Evolutionary conservation across 176 grass and related monocot genomes (phyloP).

Genomic region (Metroxylon sagu): DNA sequence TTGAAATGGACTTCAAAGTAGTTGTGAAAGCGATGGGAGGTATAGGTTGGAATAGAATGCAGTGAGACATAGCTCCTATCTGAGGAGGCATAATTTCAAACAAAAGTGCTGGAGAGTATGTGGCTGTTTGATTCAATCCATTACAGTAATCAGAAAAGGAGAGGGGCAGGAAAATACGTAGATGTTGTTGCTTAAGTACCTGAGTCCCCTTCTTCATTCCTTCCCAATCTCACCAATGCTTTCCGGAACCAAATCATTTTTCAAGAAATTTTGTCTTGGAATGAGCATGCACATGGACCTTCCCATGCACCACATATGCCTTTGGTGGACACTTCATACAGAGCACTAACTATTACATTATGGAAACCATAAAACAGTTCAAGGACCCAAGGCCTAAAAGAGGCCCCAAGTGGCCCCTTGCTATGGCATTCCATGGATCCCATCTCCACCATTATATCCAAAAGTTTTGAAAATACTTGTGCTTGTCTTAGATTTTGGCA

Average conservation of each 20-base stretch:
- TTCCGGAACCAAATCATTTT: background rate
- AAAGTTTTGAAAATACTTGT: no score
- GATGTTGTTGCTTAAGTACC: no score
- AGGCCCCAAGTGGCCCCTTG: no score
- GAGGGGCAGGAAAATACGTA: background rate
- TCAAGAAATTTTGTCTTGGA: background rate
- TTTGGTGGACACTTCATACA: no score
- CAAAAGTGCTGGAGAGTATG: slow-evolving; percentile 42
- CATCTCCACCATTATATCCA: no score
- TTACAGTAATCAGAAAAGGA: slow-evolving; percentile 53
- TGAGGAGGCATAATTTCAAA: slow-evolving; percentile 21
- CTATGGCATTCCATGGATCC: no score
- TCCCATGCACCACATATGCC: background rate
- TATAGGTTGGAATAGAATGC: slow-evolving; percentile 13
- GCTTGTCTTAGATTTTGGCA: no score
- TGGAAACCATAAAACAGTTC: no score
- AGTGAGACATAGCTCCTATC: slow-evolving; percentile 4
- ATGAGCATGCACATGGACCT: slow-evolving; percentile 1
- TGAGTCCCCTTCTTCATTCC: slow-evolving; percentile 9
- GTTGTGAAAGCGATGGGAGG: background rate
- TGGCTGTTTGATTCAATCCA: slow-evolving; percentile 43
- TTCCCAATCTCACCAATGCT: background rate
- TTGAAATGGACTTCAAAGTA: no score
- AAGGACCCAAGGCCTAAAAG: no score
- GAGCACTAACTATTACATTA: no score